Conservation (phyloP, 83 land plant genomes). For the Isoetes engelmannii region DNA sequence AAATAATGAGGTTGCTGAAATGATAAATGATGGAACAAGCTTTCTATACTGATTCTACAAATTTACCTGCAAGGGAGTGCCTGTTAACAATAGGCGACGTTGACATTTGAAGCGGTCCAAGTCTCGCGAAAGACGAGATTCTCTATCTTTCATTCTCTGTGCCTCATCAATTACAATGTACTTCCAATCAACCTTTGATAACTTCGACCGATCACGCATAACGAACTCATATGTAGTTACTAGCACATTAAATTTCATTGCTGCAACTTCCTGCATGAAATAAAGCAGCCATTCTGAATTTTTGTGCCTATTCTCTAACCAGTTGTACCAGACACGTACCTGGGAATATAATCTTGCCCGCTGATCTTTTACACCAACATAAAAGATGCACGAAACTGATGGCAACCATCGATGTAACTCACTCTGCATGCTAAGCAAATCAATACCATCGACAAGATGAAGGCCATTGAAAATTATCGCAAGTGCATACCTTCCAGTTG, state of each 20-base stretch:
- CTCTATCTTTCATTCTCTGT: constrained; percentile 97
- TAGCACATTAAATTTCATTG: constrained; percentile 93
- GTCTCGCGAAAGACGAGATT: constrained; percentile 95
- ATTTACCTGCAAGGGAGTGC: constrained; percentile 92
- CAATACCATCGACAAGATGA: neutral
- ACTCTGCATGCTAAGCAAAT: constrained; percentile 50
- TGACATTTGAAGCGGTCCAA: constrained; percentile 93
- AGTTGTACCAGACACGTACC: constrained; percentile 28
- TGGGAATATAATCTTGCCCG: constrained; percentile 79
- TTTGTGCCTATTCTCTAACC: neutral
- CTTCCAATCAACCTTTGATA: constrained; percentile 96
- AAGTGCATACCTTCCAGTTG: constrained; percentile 88
- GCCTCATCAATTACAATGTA: constrained; percentile 99
- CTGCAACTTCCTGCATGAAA: constrained; percentile 69
- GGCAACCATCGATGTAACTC: constrained; percentile 93
- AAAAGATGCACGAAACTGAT: constrained; percentile 81
- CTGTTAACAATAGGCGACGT: constrained; percentile 90
- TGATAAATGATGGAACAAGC: neutral
- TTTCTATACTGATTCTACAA: neutral
- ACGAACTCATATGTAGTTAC: constrained; percentile 99
- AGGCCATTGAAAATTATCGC: constrained; percentile 6
- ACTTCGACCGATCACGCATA: constrained; percentile 91
- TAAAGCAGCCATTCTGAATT: neutral
- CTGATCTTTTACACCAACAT: constrained; percentile 93
- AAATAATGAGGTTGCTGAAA: neutral